Evolutionary conservation across 177 flowering plant species (phyloP), one percentile per base, ranked within the genome.

Genomic region (Vitis hybrid): DNA sequence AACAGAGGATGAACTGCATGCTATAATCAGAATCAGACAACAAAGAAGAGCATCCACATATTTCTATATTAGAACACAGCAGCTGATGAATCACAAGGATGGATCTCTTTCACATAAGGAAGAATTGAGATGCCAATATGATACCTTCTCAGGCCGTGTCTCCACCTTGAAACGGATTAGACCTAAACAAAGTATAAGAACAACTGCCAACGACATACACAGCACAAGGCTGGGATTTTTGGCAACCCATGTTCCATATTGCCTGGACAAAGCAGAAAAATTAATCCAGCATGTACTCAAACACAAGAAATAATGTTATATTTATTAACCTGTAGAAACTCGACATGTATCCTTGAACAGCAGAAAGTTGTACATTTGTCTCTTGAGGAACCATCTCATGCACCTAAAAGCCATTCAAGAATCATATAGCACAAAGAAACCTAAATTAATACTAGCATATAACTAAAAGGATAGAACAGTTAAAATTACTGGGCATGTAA

Each of bases 61-160:
- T 24, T 24, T 24, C 46, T 35, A 4, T 35, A 35, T 35, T 35
- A 35, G 46, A 54, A 13, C 17, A 54, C 27, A 57, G 27, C 10
- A 18, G 27, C n/a, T 19, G 60, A 15, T 57, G 27, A 57, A 11
- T 57, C 60, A 57, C 27, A 19, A 57, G 60, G 11, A 57, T 11
- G 12, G 21, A 57, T 18, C 27, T 18, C 8, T 57, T 18, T 18
- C 27, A 1, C 59, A 56, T 11, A 57, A 10, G 30, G 12, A 67
- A 64, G 10, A 6, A 51, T 7, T 30, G 18, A 24, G 40, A 30
- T 62, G 55, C 64, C 21, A 30, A 54, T 21, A 24, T 21, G 7
- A 72, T 84, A 91, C 97, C 97, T 91, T 94, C 73, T 86, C 94
- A 67, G 97, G 97, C 15, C 84, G 87, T 61, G 96, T 92, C 86